Conservation (phyloP, 768 basidiomycete species). For the Tylopilus vinaceipallidus region DNA sequence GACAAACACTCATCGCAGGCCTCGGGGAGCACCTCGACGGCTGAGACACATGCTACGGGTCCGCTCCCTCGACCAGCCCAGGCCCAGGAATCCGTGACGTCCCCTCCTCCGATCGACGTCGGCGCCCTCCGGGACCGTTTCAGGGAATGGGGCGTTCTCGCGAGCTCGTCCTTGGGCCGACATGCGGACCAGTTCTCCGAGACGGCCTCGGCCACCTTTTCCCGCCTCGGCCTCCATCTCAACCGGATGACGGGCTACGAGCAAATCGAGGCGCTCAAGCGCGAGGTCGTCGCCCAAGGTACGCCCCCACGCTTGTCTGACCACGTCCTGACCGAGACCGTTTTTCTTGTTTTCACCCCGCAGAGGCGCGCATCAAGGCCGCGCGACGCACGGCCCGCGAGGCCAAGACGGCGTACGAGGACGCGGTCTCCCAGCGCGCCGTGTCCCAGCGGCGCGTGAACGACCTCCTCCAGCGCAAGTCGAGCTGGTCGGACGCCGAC, state of each 20-base stretch:
- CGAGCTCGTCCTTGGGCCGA: slow-evolving; percentile 39
- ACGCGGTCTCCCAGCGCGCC: slow-evolving; percentile 76
- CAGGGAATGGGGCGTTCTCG: slow-evolving; percentile 45
- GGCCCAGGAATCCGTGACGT: background rate
- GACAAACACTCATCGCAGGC: slow-evolving; percentile 5
- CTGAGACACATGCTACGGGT: background rate
- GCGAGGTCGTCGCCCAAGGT: slow-evolving; percentile 81
- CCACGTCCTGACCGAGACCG: slow-evolving; percentile 5
- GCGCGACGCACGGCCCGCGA: slow-evolving; percentile 64
- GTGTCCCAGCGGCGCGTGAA: slow-evolving; percentile 94
- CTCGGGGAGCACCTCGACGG: slow-evolving; percentile 2
- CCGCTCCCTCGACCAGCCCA: background rate
- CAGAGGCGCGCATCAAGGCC: slow-evolving; percentile 72
- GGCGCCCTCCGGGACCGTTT: slow-evolving; percentile 37
- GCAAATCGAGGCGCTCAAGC: slow-evolving; percentile 80
- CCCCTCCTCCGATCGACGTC: slow-evolving; percentile 13
- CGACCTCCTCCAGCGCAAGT: slow-evolving; percentile 91
- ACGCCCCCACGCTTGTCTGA: slow-evolving; percentile 14
- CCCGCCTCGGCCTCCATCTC: slow-evolving; percentile 72
- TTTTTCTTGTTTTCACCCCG: slow-evolving; percentile 9
- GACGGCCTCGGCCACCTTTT: slow-evolving; percentile 57
- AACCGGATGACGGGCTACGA: slow-evolving; percentile 92
- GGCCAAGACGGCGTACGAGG: slow-evolving; percentile 75
- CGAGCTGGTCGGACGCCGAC: slow-evolving; percentile 87
- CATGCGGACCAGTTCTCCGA: slow-evolving; percentile 59